Evolutionary conservation across 2,329 filamentous ascomycete genomes (phyloP), one percentile per base, ranked within the genome.

Genomic region (Xylariaceae sp.): DNA sequence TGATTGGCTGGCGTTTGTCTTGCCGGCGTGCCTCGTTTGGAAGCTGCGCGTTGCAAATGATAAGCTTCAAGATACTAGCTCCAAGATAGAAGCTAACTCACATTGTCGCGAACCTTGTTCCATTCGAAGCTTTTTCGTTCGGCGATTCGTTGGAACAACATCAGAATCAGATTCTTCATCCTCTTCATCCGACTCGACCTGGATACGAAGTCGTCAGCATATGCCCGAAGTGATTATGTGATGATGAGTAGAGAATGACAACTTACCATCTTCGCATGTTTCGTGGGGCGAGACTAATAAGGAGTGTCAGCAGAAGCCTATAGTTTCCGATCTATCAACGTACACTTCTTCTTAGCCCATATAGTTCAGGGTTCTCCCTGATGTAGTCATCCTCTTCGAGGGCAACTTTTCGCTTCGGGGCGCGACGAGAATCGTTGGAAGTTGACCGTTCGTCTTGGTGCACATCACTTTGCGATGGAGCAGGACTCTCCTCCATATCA

Each of bases 301-400:
- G 48, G 29, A 56, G 61, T 50, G 72, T 78, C 63, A 77, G 73
- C 65, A 65, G 52, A 43, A 41, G 41, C 55, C 57, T 61, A 53
- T 47, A 53, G 48, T 53, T 48, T 62, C 48, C 41, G 37, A 21
- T 48, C 26, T 47, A 54, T 60, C 61, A 49, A 75, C 89, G 61
- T 87, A 95, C 93, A 79, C 95, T 99, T 77, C 95, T 86, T 66
- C 95, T 87, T 65, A 99, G 81, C 46, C 95, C 95, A 78, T 98
- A 99, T 7, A 99, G 81, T 75, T 96, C 92, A 44, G 95, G 95
- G 69, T 99, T 96, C 70, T 91, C 89, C 67, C 88, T 84, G 67
- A 98, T 96, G 70, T 87, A 93, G 45, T 92, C 88, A 56, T 95
- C 89, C 66, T 95, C 90, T 49, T 88, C 86, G 40, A 84, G 71